phyloP scores from a whole-genome alignment of 441 rosid genomes.

The Euphorbia schlechtendalii region DNA sequence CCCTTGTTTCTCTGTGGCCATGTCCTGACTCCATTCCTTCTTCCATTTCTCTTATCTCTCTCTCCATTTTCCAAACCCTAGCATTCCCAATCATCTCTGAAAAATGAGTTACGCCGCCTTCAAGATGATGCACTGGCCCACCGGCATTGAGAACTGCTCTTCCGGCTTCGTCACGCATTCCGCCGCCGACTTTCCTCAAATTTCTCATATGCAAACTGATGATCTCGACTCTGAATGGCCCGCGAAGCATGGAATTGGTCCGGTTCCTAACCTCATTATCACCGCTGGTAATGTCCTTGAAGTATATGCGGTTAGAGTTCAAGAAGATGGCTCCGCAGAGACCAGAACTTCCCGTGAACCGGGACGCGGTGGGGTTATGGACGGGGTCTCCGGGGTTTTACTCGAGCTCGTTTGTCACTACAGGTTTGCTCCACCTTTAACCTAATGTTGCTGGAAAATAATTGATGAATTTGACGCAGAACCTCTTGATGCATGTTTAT shows the following conservation, averaged over 20 bases:
- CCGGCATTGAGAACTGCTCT: constrained; percentile 77
- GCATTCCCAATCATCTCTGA: constrained; percentile 14
- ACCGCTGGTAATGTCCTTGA: constrained; percentile 79
- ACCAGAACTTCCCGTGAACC: constrained; percentile 37
- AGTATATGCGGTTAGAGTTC: constrained; percentile 77
- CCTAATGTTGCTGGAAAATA: not conserved
- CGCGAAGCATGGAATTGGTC: constrained; percentile 50
- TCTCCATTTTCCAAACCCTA: constrained; percentile 23
- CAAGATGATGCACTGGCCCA: constrained; percentile 98
- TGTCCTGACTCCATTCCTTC: not conserved
- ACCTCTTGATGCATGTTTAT: not conserved
- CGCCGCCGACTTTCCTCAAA: constrained; percentile 56
- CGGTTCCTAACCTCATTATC: constrained; percentile 71
- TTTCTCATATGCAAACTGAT: constrained; percentile 46
- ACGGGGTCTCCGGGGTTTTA: constrained; percentile 70
- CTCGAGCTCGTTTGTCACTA: constrained; percentile 96
- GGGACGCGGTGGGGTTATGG: constrained; percentile 75
- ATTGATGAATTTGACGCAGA: not conserved
- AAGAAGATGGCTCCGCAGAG: constrained; percentile 54
- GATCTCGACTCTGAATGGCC: constrained; percentile 71
- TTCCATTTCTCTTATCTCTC: not conserved
- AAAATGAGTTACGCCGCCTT: constrained; percentile 91
- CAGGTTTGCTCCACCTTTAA: constrained; percentile 36
- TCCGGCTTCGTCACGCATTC: constrained; percentile 84
- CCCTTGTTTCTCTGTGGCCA: not conserved